Percentiles rank a stretch among this genome's conserved stretches.
Evolutionary conservation across 495 filamentous ascomycete genomes (phyloP).

Genomic region (Tuber microsphaerosporum): DNA sequence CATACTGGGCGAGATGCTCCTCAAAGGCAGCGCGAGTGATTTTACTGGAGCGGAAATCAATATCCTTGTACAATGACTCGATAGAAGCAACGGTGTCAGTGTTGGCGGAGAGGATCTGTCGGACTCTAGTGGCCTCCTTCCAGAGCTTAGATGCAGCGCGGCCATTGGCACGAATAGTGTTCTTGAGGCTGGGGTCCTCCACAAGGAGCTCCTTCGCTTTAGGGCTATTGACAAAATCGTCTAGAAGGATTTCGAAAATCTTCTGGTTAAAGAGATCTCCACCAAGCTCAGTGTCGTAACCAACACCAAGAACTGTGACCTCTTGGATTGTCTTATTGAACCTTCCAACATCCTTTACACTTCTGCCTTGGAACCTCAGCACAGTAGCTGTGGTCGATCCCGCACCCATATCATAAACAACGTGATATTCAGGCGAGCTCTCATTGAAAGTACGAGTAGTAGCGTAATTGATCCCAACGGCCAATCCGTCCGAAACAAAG

Average conservation of each 20-base stretch:
- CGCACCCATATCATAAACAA: slow-evolving; percentile 97
- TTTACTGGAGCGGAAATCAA: slow-evolving; percentile 86
- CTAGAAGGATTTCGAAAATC: slow-evolving; percentile 79
- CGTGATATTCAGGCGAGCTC: slow-evolving; percentile 80
- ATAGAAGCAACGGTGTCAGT: slow-evolving; percentile 70
- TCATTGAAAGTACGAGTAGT: slow-evolving; percentile 85
- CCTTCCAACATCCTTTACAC: slow-evolving; percentile 83
- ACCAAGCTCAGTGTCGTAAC: slow-evolving; percentile 84
- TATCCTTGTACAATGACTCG: slow-evolving; percentile 80
- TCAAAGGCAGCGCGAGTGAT: slow-evolving; percentile 77
- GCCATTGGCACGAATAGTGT: slow-evolving; percentile 64
- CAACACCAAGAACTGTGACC: slow-evolving; percentile 72
- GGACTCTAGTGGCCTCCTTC: slow-evolving; percentile 80
- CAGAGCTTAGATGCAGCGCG: slow-evolving; percentile 78
- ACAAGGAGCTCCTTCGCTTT: slow-evolving; percentile 63
- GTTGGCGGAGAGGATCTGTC: slow-evolving; percentile 92
- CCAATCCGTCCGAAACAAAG: slow-evolving; percentile 81
- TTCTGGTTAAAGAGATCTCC: slow-evolving; percentile 83
- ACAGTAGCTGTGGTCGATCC: slow-evolving; percentile 95
- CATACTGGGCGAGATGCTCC: slow-evolving; percentile 62
- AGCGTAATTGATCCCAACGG: slow-evolving; percentile 91
- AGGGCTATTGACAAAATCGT: slow-evolving; percentile 63
- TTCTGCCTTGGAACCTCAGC: slow-evolving; percentile 77
- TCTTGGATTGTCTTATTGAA: slow-evolving; percentile 97
- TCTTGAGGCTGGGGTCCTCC: slow-evolving; percentile 45